phyloP scores from a whole-genome alignment of 2,329 filamentous ascomycete genomes.

The Beauveria varroae region DNA sequence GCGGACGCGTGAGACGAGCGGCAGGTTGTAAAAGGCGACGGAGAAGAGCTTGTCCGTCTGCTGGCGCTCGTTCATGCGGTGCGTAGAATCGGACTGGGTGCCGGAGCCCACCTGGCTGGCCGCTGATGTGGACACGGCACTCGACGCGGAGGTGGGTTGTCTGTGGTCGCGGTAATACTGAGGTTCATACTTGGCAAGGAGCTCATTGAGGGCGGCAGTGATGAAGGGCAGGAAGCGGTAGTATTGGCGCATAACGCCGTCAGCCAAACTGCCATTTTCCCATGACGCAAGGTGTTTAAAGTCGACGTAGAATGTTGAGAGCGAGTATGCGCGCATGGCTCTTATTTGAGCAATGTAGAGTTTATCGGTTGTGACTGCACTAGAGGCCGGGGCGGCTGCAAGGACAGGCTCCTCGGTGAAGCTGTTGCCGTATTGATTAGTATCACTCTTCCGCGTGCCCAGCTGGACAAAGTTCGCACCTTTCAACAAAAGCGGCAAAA shows the following conservation, averaged over 20 bases:
- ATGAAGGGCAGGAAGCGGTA: slow-evolving; percentile 94
- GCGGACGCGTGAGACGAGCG: slow-evolving; percentile 77
- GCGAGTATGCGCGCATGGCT: slow-evolving; percentile 62
- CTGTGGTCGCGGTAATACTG: slow-evolving; percentile 90
- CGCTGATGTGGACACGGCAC: slow-evolving; percentile 62
- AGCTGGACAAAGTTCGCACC: slow-evolving; percentile 37
- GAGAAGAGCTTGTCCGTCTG: slow-evolving; percentile 96
- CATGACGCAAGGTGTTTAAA: slow-evolving; percentile 74
- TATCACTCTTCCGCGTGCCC: background rate
- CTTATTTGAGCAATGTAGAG: slow-evolving; percentile 83
- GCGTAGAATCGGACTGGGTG: slow-evolving; percentile 58
- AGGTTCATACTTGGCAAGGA: slow-evolving; percentile 91
- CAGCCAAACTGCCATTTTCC: slow-evolving; percentile 72
- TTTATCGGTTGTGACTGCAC: slow-evolving; percentile 66
- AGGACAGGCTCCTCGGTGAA: slow-evolving; percentile 63
- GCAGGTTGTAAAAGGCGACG: slow-evolving; percentile 87
- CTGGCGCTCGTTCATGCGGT: slow-evolving; percentile 82
- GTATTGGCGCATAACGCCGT: slow-evolving; percentile 82
- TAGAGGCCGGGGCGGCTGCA: slow-evolving; percentile 57
- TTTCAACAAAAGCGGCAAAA: slow-evolving; percentile 75
- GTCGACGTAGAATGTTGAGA: slow-evolving; percentile 84
- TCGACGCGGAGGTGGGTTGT: slow-evolving; percentile 65
- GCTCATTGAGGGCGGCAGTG: slow-evolving; percentile 78
- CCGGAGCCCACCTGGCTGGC: slow-evolving; percentile 54
- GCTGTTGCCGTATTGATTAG: slow-evolving; percentile 24